These are phyloP conservation scores for Polygonum aviculare DNA, from an alignment of 148 eudicot genomes.

Conservation along the genomic window DNA sequence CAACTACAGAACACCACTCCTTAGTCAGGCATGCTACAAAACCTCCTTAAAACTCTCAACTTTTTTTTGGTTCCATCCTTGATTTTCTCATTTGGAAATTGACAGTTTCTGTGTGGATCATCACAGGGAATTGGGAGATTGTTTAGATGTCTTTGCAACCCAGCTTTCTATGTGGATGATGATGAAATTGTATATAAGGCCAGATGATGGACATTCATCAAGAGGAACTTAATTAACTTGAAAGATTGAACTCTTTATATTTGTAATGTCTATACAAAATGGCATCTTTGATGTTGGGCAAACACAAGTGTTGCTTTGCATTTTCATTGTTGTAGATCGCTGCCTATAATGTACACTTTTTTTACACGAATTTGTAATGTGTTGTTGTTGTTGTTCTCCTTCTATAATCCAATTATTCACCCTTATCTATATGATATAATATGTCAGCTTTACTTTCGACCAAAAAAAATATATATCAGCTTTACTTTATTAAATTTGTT, in stretches of 20 bases:
- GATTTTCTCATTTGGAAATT: neutral
- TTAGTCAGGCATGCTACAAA: conserved; percentile 38
- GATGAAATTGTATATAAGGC: conserved; percentile 82
- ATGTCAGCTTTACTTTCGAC: too few relatives aligned
- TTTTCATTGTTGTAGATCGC: neutral
- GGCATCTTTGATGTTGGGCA: neutral
- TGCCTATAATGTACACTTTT: neutral
- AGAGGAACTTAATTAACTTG: neutral
- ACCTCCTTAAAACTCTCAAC: neutral
- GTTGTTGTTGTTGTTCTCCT: too few relatives aligned
- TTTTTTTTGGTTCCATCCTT: neutral
- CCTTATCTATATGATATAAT: too few relatives aligned
- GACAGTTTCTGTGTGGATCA: neutral
- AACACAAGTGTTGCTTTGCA: neutral
- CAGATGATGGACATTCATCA: conserved; percentile 30
- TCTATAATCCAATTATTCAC: too few relatives aligned
- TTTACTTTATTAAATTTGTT: too few relatives aligned
- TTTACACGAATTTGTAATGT: neutral
- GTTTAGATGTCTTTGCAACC: conserved; percentile 86
- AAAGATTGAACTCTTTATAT: neutral
- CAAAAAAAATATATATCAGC: too few relatives aligned
- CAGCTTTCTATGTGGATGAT: conserved; percentile 82
- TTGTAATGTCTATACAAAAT: neutral
- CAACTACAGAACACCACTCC: conserved; percentile 61
- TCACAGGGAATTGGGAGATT: conserved; percentile 80